Base-by-base conservation (phyloP, 1,139 yeast species). In the Diutina scorzettiae region DNA sequence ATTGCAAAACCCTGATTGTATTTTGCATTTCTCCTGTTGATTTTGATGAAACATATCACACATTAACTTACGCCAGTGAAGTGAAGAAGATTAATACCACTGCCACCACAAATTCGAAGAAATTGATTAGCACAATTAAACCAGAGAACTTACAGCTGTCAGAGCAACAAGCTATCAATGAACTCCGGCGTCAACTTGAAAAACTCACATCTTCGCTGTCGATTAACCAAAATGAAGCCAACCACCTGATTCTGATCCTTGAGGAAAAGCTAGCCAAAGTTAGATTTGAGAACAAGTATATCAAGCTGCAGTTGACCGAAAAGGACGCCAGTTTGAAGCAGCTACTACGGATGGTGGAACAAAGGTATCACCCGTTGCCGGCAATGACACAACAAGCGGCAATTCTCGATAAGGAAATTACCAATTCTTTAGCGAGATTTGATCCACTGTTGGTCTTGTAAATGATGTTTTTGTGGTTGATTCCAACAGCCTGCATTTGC, bases 11-110 rank as follows among this genome's bases (percentile, higher is more conserved):
- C 1, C 76, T 77, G 34, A 81, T 81, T 89, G 66, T 81, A 7
- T 84, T 84, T 31, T 81, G 89, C 54, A 64, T 82, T 1, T 78
- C 89, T 0, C 89, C 94, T 0, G 66, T 82, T 12, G 86, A 79
- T 53, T 76, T 74, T 52, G 91, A 82, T 19, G 94, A 83, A 51
- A 78, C 85, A 0, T 58, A 74, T 48, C 81, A 83, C 37, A 83
- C 94, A 0, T 62, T 83, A 45, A 66, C 85, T 46, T 83, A 83
- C 53, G 93, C 93, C 1, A 78, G 76, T 34, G 76, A 81, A 46
- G 91, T 85, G 2, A 81, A 82, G 53, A 69, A 68, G 49, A 82
- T 83, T 49, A 71, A 71, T 46, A 80, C 86, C 17, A 59, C 24
- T 21, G 40, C 40, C 3, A 12, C 9, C n/a, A 21, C 39, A 4